phyloP scores from a whole-genome alignment of 768 basidiomycete genomes.

The Tylopilus subfusipes region DNA sequence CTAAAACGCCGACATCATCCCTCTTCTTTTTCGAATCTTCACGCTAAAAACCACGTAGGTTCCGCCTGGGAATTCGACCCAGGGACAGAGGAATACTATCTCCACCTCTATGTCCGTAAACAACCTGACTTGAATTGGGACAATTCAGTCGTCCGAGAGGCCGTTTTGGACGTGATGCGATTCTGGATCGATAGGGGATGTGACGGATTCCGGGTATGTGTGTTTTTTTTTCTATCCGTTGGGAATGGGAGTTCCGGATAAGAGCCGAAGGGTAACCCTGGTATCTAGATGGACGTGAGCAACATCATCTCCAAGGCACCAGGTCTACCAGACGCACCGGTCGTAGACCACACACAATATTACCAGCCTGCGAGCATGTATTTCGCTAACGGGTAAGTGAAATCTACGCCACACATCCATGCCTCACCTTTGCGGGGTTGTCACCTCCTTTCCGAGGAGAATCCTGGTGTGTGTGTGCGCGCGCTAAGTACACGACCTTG shows the following conservation, averaged over 20 bases:
- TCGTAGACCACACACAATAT: constrained; percentile 46
- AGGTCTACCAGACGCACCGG: constrained; percentile 64
- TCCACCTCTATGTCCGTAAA: constrained; percentile 62
- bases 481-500: background rate
- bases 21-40: constrained; percentile 3
- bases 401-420: constrained; percentile 2
- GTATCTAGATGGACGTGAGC: constrained; percentile 62
- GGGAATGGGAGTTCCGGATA: background rate
- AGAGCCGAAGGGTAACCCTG: background rate
- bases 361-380: constrained; percentile 53
- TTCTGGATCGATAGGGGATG: constrained; percentile 76
- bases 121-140: constrained; percentile 83
- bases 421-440: constrained; percentile 1
- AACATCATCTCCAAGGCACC: constrained; percentile 62
- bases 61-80: constrained; percentile 73
- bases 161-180: constrained; percentile 60
- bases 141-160: constrained; percentile 54
- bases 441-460: constrained; percentile 4
- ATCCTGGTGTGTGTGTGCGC: background rate
- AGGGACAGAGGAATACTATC: constrained; percentile 63
- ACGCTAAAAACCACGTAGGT: too few species aligned
- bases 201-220: constrained; percentile 68
- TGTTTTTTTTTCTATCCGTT: background rate
- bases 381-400: constrained; percentile 56
- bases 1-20: background rate